Base-by-base conservation (phyloP, 2,329 filamentous ascomycete genomes). In the Claviceps citrina region DNA sequence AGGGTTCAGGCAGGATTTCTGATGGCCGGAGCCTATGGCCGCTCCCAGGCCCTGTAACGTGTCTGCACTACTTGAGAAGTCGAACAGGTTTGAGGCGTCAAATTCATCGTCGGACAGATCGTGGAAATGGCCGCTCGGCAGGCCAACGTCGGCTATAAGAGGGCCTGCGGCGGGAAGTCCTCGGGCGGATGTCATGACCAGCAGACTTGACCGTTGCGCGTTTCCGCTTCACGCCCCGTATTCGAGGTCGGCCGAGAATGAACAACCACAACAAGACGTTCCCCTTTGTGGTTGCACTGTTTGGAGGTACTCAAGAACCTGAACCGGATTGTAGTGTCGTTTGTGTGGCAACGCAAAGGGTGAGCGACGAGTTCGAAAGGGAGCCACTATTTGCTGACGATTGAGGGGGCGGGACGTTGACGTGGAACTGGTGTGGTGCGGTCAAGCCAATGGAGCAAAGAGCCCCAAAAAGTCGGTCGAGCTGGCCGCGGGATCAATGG, bases 71-170 rank as follows among this genome's bases (percentile, higher is more conserved):
- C 55, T 56, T 45, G 57, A 53, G 33, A 60, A 57, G 42, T 60
- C 56, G 49, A 62, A 52, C 35, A 59, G 44, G 44, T 52, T 56
- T 36, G 55, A 47, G 44, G 51, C 46, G 38, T 46, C 49, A 42
- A 61, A 49, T 22, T 59, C 55, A 48, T 61, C 58, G 51, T 63
- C 59, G 44, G 57, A 53, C 44, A 59, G 56, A 36, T 62, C 57
- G 49, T 57, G 53, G 42, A 57, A 59, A 36, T 62, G 59, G 52
- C 55, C 49, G 50, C 51, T 54, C 47, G 57, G 50, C 51, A 61
- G 56, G 49, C 51, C 56, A 51, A 52, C 50, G 49, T 56, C 58
- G 51, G 55, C 53, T 45, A 62, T 62, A 40, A 63, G 50, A 55
- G 60, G 60, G 54, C 59, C 60, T 52, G 56, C 50, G 49, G 44